Evolutionary conservation across 1,284 basidiomycete species (phyloP).

Genomic region (Polyporus tsugae): DNA sequence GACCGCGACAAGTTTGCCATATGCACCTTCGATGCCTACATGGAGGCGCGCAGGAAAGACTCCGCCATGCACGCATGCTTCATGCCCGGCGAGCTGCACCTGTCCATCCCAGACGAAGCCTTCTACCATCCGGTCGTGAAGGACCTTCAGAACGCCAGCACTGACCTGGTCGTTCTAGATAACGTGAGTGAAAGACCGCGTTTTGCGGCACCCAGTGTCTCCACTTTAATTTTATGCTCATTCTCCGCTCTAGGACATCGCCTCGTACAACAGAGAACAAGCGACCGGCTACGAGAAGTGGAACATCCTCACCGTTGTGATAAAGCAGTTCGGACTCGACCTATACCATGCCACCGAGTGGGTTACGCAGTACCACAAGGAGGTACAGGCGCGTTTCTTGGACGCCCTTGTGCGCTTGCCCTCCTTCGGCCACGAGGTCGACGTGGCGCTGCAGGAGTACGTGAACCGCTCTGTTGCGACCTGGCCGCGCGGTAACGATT

Average conservation of each 20-base stretch:
- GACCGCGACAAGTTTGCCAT: not conserved
- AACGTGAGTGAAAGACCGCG: not conserved
- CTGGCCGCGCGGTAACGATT: conserved; percentile 42
- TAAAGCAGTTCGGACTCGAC: conserved; percentile 36
- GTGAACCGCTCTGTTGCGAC: conserved; percentile 35
- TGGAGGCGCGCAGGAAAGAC: not conserved
- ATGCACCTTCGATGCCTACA: not conserved
- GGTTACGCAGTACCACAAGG: conserved; percentile 39
- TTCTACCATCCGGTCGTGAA: not conserved
- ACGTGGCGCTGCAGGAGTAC: conserved; percentile 35
- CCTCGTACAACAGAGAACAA: conserved; percentile 49
- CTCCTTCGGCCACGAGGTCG: conserved; percentile 17
- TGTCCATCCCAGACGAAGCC: conserved; percentile 7
- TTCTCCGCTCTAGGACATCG: conserved; percentile 33
- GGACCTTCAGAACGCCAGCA: not conserved
- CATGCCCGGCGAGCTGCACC: not conserved
- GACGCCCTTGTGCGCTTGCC: conserved; percentile 30
- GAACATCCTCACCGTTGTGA: conserved; percentile 46
- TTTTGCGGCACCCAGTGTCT: too few species aligned
- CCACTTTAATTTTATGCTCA: too few species aligned
- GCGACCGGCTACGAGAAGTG: conserved; percentile 43
- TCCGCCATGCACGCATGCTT: not conserved
- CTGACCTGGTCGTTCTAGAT: not conserved
- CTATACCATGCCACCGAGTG: conserved; percentile 45
- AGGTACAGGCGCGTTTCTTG: conserved; percentile 38